phyloP scores from a whole-genome alignment of 257 asterid genomes.

The Scutellaria baicalensis region DNA sequence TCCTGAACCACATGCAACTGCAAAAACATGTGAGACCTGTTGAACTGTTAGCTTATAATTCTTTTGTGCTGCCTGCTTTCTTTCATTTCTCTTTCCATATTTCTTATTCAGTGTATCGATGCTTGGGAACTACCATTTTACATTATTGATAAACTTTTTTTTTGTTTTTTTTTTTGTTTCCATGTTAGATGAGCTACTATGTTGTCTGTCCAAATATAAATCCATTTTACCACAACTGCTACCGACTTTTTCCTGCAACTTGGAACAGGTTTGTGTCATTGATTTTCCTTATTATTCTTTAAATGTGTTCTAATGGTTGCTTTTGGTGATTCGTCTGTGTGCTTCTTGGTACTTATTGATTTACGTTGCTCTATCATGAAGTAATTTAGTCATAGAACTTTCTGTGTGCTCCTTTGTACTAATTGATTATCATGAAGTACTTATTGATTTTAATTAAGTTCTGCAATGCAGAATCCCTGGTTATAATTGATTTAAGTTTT shows the following conservation, averaged over 20 bases:
- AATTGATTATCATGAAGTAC: not conserved
- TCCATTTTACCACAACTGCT: conserved; percentile 85
- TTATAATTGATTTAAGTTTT: too few relatives aligned
- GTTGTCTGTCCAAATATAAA: conserved; percentile 98
- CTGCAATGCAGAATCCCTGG: not conserved
- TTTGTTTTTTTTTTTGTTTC: conserved; percentile 10
- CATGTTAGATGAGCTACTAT: conserved; percentile 74
- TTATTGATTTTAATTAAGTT: not conserved
- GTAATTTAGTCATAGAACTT: not conserved
- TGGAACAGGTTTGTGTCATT: conserved; percentile 76
- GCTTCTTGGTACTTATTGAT: not conserved
- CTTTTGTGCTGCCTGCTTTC: conserved; percentile 1
- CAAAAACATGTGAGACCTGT: conserved; percentile 65
- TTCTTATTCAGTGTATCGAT: conserved; percentile 1
- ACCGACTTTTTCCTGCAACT: conserved; percentile 95
- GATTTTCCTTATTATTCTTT: not conserved
- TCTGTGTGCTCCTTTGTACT: not conserved
- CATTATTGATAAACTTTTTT: not conserved
- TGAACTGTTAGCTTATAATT: not conserved
- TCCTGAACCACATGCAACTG: conserved; percentile 92
- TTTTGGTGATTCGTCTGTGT: not conserved
- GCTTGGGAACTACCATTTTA: conserved; percentile 13
- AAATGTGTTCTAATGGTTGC: not conserved
- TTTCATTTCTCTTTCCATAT: not conserved
- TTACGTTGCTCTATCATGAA: not conserved